These are phyloP conservation scores for Magnaporthiopsis rhizophila DNA, from an alignment of 2,329 filamentous ascomycete genomes.

Conservation along the genomic window DNA sequence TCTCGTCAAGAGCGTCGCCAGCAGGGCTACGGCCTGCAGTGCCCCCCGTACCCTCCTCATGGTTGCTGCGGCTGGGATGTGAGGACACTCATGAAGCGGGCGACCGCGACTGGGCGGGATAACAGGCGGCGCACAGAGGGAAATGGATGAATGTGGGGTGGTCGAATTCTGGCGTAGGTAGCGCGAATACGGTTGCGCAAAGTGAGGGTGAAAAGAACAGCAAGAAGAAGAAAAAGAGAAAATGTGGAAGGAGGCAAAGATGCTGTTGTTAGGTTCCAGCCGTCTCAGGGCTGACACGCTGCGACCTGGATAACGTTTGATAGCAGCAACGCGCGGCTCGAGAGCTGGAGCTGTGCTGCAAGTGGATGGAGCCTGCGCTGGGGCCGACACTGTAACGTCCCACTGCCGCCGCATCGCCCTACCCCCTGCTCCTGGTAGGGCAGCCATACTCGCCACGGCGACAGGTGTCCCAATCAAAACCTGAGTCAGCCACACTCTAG, in stretches of 20 bases:
- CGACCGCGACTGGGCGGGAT: conserved; percentile 1
- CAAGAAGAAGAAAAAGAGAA: neutral
- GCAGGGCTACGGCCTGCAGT: conserved; percentile 39
- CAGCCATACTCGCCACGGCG: neutral
- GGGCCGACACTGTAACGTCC: neutral
- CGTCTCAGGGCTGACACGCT: neutral
- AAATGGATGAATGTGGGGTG: neutral
- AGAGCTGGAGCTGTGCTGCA: neutral
- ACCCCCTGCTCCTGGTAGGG: too few relatives aligned
- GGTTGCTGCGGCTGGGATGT: conserved; percentile 28
- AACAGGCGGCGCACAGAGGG: neutral
- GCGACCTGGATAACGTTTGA: neutral
- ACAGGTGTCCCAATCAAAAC: neutral
- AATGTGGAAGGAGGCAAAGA: neutral
- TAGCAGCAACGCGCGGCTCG: neutral
- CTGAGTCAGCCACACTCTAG: neutral
- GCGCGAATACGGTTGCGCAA: neutral
- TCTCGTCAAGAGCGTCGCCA: conserved; percentile 34
- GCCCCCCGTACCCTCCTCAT: conserved; percentile 43
- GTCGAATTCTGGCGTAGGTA: neutral
- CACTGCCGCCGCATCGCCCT: too few relatives aligned
- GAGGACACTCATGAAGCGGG: conserved; percentile 34
- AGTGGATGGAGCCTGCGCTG: neutral
- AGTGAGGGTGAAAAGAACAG: neutral
- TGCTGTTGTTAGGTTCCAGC: neutral